Conservation (phyloP, 306 rosid genomes). For the Vigna unguiculata region DNA sequence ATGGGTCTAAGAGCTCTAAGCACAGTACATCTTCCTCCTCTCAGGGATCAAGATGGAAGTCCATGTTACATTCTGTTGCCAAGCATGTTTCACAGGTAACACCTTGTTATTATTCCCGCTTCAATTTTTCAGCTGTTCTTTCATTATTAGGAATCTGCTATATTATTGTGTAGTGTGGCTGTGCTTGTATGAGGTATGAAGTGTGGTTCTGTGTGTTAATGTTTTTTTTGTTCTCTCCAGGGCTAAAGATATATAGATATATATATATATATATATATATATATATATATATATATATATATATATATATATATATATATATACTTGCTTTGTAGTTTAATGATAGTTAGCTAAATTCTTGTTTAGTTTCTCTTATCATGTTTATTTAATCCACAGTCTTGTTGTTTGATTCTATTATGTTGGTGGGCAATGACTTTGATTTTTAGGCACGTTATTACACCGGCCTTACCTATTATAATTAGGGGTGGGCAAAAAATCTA, state of each 20-base stretch:
- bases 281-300: too few relatives aligned
- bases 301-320: too few relatives aligned
- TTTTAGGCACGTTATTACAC: background rate
- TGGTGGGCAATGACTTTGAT: background rate
- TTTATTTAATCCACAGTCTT: background rate
- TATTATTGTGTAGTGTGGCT: constrained; percentile 13
- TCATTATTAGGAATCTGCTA: constrained; percentile 15
- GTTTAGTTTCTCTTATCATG: constrained; percentile 15
- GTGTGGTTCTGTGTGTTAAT: background rate
- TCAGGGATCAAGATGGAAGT: constrained; percentile 76
- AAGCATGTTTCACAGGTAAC: constrained; percentile 94
- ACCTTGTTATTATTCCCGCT: constrained; percentile 24
- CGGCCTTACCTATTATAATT: background rate
- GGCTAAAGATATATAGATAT: constrained; percentile 4
- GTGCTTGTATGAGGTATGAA: constrained; percentile 29
- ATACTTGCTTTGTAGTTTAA: background rate
- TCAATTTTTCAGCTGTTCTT: constrained; percentile 8
- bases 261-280: too few relatives aligned
- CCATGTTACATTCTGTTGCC: constrained; percentile 70
- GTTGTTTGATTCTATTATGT: background rate
- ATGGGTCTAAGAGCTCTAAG: constrained; percentile 57
- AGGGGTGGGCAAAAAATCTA: too few relatives aligned
- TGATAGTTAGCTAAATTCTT: background rate
- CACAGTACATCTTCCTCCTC: constrained; percentile 50
- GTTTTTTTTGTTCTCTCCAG: background rate